A percentile compares a stretch with the other conserved stretches of the same genome.
Conservation (phyloP, 805 yeast genomes). For the Blastobotrys mokoenaii region DNA sequence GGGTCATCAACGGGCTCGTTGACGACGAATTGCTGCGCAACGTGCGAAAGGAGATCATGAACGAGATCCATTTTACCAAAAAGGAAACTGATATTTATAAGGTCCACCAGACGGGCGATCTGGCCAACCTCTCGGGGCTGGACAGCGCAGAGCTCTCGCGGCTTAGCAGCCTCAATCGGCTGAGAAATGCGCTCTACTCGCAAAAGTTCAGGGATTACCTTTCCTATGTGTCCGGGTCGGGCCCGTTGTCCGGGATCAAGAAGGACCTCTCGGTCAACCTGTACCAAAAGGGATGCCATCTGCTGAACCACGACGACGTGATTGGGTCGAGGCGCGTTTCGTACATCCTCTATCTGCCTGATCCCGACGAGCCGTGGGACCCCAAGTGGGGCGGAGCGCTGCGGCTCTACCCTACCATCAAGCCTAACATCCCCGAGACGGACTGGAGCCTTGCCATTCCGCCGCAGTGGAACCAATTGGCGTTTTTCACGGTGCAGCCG, state of each 20-base stretch:
- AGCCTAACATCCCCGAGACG: constrained; percentile 81
- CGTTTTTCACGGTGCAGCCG: constrained; percentile 92
- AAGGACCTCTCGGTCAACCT: constrained; percentile 91
- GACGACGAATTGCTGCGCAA: constrained; percentile 68
- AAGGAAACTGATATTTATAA: constrained; percentile 97
- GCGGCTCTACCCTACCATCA: constrained; percentile 75
- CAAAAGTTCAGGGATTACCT: constrained; percentile 74
- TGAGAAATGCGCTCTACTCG: constrained; percentile 83
- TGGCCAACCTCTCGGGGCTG: constrained; percentile 85
- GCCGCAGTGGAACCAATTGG: constrained; percentile 94
- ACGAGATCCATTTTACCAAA: constrained; percentile 79
- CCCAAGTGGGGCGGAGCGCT: constrained; percentile 90
- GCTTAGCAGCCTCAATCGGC: constrained; percentile 65
- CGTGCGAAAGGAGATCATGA: constrained; percentile 78
- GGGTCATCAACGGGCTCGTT: constrained; percentile 64
- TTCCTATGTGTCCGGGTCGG: constrained; percentile 73
- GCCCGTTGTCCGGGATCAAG: constrained; percentile 80
- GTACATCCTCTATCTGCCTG: constrained; percentile 86
- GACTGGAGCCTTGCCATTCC: constrained; percentile 63
- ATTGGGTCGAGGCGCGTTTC: constrained; percentile 92
- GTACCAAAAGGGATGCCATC: constrained; percentile 87
- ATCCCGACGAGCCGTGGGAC: constrained; percentile 85
- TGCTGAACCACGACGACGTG: constrained; percentile 94
- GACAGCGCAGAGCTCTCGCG: constrained; percentile 64
- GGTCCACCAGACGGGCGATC: constrained; percentile 73